Base-by-base conservation (phyloP, 2,329 filamentous ascomycete species). In the Scedosporium aurantiacum region DNA sequence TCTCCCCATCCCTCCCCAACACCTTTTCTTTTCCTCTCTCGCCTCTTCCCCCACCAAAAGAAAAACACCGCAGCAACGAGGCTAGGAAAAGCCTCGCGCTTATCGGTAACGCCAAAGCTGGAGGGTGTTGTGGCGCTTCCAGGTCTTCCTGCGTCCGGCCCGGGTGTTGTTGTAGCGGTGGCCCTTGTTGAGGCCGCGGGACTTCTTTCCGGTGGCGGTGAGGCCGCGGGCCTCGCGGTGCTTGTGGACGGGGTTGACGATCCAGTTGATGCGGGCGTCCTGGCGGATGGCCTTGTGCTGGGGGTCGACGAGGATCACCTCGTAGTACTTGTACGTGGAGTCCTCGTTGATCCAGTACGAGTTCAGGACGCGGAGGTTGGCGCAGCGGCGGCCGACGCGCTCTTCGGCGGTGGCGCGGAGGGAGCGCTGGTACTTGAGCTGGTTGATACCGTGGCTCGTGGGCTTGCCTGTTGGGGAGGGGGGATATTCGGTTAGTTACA, bases 271-370 rank as follows among this genome's bases (percentile, higher is more conserved):
- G 81, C 94, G 92, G 74, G 94, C 83, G 79, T 99, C 94, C 76
- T 89, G 90, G 80, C 94, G 94, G 86, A 99, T 99, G 76, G 94
- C 94, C 87, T 97, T 97, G 90, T 99, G 94, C 84, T 95, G 90
- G 78, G 94, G 94, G 84, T 99, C 94, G 77, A 99, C 93, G 75
- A 97, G 90, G 84, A 99, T 97, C 80, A 97, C 88, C 83, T 99
- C 94, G 85, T 86, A 99, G 90, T 99, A 99, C 87, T 99, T 99
- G 90, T 97, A 99, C 81, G 94, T 99, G 65, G 92, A 97, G 85
- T 99, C 94, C 86, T 97, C 91, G 90, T 99, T 99, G 85, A 99
- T 91, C 95, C 95, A 99, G 92, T 99, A 99, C 67, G 93, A 97
- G 90, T 99, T 99, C 75, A 99, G 89, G 76, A 99, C 94, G 76